A percentile compares a stretch with the other conserved stretches of the same genome.
Evolutionary conservation across 108 stramenopile species (phyloP).

Genomic region (Seminavis robusta): DNA sequence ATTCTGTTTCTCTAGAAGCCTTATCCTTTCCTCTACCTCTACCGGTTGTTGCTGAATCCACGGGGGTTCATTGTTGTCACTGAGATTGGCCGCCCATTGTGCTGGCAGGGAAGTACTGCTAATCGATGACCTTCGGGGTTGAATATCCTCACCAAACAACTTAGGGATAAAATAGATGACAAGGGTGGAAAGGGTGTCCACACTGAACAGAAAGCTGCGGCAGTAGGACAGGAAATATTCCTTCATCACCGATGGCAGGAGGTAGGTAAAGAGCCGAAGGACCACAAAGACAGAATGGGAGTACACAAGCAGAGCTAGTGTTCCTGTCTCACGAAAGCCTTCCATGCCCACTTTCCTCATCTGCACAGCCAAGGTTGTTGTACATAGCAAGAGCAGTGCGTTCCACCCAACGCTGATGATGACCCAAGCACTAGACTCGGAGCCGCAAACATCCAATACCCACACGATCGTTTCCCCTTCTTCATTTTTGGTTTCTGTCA

Average conservation of each 20-base stretch:
- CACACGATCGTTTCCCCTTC: conserved; percentile 5
- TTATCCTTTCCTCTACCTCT: too few relatives aligned
- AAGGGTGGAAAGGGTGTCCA: conserved; percentile 21
- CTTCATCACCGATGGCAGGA: conserved; percentile 9
- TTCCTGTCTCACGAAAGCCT: conserved; percentile 24
- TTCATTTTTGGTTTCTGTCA: too few relatives aligned
- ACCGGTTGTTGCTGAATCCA: too few relatives aligned
- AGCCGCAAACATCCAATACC: conserved; percentile 7
- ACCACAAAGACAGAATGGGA: conserved; percentile 27
- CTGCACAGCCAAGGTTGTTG: conserved; percentile 30
- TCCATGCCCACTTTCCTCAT: conserved; percentile 5
- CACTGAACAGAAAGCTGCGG: conserved; percentile 21
- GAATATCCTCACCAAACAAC: too few relatives aligned
- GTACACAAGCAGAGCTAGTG: conserved; percentile 29
- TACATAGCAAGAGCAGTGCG: conserved; percentile 17
- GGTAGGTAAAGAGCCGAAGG: conserved; percentile 3
- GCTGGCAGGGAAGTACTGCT: too few relatives aligned
- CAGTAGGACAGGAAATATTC: too few relatives aligned
- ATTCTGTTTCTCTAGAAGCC: too few relatives aligned
- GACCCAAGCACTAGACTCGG: conserved; percentile 7
- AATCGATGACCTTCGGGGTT: too few relatives aligned
- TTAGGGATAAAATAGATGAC: conserved; percentile 24
- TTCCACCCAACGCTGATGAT: conserved; percentile 14
- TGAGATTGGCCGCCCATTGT: too few relatives aligned
- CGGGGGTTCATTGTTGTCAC: too few relatives aligned